These are phyloP conservation scores for Aspergillus alliaceus DNA, from an alignment of 2,329 filamentous ascomycete species.

Conservation along the genomic window DNA sequence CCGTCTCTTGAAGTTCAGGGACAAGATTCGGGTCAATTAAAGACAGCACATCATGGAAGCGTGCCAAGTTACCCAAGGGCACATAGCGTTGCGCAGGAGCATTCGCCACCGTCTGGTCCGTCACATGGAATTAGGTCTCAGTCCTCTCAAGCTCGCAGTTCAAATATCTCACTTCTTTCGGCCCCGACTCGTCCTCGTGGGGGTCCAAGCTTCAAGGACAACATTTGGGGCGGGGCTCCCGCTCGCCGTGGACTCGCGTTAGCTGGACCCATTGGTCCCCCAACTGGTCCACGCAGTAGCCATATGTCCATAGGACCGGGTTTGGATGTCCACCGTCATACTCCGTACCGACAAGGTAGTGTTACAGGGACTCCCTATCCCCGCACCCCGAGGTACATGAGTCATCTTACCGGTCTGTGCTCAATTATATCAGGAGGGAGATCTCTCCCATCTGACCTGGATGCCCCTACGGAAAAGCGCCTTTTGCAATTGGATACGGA, in stretches of 20 bases:
- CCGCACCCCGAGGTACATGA: slow-evolving; percentile 40
- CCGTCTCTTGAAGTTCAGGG: slow-evolving; percentile 8
- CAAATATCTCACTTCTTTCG: slow-evolving; percentile 42
- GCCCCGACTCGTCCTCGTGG: slow-evolving; percentile 51
- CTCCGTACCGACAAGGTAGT: slow-evolving; percentile 38
- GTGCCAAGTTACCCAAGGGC: slow-evolving; percentile 35
- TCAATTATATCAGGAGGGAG: slow-evolving; percentile 46
- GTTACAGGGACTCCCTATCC: slow-evolving; percentile 36
- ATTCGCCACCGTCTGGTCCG: slow-evolving; percentile 39
- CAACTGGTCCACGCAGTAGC: slow-evolving; percentile 39
- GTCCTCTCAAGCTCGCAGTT: slow-evolving; percentile 38
- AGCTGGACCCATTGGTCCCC: slow-evolving; percentile 30
- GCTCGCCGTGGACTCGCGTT: slow-evolving; percentile 35
- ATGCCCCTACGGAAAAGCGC: slow-evolving; percentile 44
- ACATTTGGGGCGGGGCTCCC: slow-evolving; percentile 31
- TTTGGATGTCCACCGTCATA: slow-evolving; percentile 35
- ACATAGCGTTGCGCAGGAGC: slow-evolving; percentile 18
- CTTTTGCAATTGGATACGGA: slow-evolving; percentile 47
- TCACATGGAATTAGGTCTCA: slow-evolving; percentile 37
- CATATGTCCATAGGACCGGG: slow-evolving; percentile 25
- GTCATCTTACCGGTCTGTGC: slow-evolving; percentile 39
- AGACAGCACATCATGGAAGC: slow-evolving; percentile 19
- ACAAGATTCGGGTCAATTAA: slow-evolving; percentile 12
- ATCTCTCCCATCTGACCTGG: slow-evolving; percentile 37
- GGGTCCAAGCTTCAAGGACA: slow-evolving; percentile 34